Evolutionary conservation across 202 grass and related monocot species (phyloP).

Genomic region (Setaria viridis): DNA sequence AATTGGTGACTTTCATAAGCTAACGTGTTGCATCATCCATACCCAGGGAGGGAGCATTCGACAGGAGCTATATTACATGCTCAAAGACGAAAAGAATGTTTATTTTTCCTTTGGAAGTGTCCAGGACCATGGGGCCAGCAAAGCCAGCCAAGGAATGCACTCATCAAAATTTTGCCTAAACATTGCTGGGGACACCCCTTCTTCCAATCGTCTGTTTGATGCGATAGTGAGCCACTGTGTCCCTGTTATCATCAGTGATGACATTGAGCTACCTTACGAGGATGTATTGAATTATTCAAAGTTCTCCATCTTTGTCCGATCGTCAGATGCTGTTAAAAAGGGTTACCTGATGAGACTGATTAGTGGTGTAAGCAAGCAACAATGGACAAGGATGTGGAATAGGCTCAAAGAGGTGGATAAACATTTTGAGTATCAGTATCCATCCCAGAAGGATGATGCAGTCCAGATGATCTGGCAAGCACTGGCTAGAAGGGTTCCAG

Average conservation of each 20-base stretch:
- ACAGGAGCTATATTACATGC: conserved; percentile 74
- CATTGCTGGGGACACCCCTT: conserved; percentile 72
- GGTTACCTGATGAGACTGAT: conserved; percentile 77
- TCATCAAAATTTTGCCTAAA: conserved; percentile 75
- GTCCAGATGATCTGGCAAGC: conserved; percentile 97
- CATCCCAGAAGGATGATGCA: conserved; percentile 73
- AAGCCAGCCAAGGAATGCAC: conserved; percentile 80
- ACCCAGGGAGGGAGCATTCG: conserved; percentile 70
- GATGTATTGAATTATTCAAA: conserved; percentile 84
- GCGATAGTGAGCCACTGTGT: conserved; percentile 39
- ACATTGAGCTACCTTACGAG: conserved; percentile 87
- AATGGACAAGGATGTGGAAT: conserved; percentile 84
- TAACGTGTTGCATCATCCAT: conserved; percentile 38
- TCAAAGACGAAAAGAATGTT: conserved; percentile 64
- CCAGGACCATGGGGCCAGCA: conserved; percentile 74
- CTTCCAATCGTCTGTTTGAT: conserved; percentile 36
- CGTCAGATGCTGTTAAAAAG: conserved; percentile 73
- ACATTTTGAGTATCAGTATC: conserved; percentile 77
- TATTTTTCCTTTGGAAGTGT: conserved; percentile 42
- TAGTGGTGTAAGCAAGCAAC: conserved; percentile 61
- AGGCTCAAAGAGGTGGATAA: conserved; percentile 85
- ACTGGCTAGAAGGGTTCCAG: conserved; percentile 75
- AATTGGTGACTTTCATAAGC: neutral
- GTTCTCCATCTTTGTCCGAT: conserved; percentile 84
- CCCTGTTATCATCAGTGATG: conserved; percentile 60